These are phyloP conservation scores for Sanghuangporus weigelae DNA, from an alignment of 1,284 basidiomycete genomes.

Conservation along the genomic window DNA sequence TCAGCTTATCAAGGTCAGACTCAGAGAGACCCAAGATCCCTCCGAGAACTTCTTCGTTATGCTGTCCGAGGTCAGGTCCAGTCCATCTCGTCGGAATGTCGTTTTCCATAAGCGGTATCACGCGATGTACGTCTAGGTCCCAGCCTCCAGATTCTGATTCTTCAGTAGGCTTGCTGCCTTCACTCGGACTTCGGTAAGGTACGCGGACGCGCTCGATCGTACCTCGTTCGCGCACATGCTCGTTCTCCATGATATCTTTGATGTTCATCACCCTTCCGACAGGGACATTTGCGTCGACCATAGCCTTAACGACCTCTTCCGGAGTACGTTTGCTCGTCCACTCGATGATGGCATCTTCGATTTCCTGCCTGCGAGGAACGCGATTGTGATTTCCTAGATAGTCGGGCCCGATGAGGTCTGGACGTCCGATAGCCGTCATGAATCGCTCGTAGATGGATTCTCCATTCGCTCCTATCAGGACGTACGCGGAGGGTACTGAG, in stretches of 20 bases:
- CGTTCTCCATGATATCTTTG: slow-evolving; percentile 53
- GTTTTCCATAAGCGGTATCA: slow-evolving; percentile 55
- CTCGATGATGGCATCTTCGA: slow-evolving; percentile 53
- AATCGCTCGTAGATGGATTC: slow-evolving; percentile 62
- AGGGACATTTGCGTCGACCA: slow-evolving; percentile 47
- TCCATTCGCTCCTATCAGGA: slow-evolving; percentile 67
- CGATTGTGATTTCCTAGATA: slow-evolving; percentile 61
- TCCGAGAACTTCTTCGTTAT: slow-evolving; percentile 54
- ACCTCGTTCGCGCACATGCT: slow-evolving; percentile 51
- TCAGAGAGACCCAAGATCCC: slow-evolving; percentile 43
- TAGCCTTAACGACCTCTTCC: slow-evolving; percentile 38
- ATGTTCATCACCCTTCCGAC: slow-evolving; percentile 59
- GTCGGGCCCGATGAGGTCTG: slow-evolving; percentile 50
- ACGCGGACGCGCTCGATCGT: slow-evolving; percentile 57
- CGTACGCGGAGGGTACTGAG: slow-evolving; percentile 42
- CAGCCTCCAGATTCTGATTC: slow-evolving; percentile 34
- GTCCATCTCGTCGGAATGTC: slow-evolving; percentile 57
- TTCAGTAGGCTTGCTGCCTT: slow-evolving; percentile 29
- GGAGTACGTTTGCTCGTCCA: slow-evolving; percentile 48
- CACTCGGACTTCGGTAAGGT: slow-evolving; percentile 31
- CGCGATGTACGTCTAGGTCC: slow-evolving; percentile 60
- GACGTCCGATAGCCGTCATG: slow-evolving; percentile 53
- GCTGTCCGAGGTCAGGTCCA: slow-evolving; percentile 58
- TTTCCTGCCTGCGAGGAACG: slow-evolving; percentile 49
- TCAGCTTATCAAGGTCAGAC: slow-evolving; percentile 39